Percentiles rank a stretch among this genome's conserved stretches.
Conservation (phyloP, 768 basidiomycete species). For the Sutorius australiensis region DNA sequence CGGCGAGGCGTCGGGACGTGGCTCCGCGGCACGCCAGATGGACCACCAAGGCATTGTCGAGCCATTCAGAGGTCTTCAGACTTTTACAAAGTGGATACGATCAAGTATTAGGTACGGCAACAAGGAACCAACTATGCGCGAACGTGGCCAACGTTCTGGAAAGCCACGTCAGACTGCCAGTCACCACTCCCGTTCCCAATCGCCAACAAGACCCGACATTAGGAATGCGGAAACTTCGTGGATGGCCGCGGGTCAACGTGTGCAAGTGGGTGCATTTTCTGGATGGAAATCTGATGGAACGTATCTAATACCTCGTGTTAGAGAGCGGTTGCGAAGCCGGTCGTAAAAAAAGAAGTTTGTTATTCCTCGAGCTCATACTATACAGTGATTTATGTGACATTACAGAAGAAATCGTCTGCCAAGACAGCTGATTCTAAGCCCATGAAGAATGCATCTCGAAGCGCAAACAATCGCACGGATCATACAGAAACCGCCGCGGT, state of each 20-base stretch:
- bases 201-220: neutral
- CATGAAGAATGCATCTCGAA: neutral
- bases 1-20: too few relatives aligned
- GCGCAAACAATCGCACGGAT: neutral
- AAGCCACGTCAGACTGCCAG: neutral
- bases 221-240: neutral
- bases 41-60: neutral
- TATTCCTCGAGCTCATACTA: neutral
- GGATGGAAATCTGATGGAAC: accelerated
- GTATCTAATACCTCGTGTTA: neutral
- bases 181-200: neutral
- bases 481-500: neutral
- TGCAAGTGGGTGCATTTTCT: neutral
- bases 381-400: neutral
- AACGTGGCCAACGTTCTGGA: neutral
- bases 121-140: neutral
- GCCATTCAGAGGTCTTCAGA: neutral
- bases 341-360: neutral
- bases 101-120: neutral
- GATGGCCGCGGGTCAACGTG: neutral
- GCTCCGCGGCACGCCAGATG: too few relatives aligned
- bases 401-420: neutral
- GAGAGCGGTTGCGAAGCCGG: neutral
- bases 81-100: neutral
- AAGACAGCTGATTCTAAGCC: neutral